Conservation (phyloP, 2,329 filamentous ascomycete genomes). For the Paracorniculantispora psalliotae region DNA sequence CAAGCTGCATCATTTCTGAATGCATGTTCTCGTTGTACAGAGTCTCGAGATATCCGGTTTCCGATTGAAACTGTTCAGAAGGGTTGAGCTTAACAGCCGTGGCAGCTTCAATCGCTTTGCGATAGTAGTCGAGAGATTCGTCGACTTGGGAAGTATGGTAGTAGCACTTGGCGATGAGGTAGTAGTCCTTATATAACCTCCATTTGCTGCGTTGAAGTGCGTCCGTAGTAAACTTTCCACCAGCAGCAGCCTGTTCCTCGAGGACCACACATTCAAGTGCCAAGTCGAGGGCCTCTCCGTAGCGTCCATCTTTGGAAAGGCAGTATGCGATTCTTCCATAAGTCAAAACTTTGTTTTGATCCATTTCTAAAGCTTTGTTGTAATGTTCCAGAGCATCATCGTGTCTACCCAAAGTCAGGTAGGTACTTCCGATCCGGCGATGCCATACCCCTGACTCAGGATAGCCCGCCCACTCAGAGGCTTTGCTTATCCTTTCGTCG, state of each 20-base stretch:
- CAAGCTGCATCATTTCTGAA: conserved; percentile 29
- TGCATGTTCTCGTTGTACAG: conserved; percentile 34
- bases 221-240: conserved; percentile 21
- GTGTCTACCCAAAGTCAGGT: conserved; percentile 32
- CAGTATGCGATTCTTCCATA: conserved; percentile 38
- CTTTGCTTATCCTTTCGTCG: conserved; percentile 30
- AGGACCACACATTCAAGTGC: conserved; percentile 33
- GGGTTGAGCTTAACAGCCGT: conserved; percentile 22
- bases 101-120: conserved; percentile 30
- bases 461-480: conserved; percentile 32
- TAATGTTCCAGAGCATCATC: conserved; percentile 32
- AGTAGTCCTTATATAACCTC: conserved; percentile 38
- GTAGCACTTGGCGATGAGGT: conserved; percentile 34
- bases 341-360: conserved; percentile 35
- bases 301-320: conserved; percentile 31
- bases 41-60: conserved; percentile 32
- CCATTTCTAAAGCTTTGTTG: conserved; percentile 30
- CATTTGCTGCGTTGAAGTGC: conserved; percentile 28
- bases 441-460: conserved; percentile 33
- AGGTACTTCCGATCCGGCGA: conserved; percentile 36
- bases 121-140: conserved; percentile 31
- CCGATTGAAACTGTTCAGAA: conserved; percentile 33
- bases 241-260: conserved; percentile 27
- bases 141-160: conserved; percentile 28
- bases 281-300: conserved; percentile 30